These are phyloP conservation scores for Macrocystidia cucumis DNA, from an alignment of 1,284 basidiomycete species.

Conservation along the genomic window DNA sequence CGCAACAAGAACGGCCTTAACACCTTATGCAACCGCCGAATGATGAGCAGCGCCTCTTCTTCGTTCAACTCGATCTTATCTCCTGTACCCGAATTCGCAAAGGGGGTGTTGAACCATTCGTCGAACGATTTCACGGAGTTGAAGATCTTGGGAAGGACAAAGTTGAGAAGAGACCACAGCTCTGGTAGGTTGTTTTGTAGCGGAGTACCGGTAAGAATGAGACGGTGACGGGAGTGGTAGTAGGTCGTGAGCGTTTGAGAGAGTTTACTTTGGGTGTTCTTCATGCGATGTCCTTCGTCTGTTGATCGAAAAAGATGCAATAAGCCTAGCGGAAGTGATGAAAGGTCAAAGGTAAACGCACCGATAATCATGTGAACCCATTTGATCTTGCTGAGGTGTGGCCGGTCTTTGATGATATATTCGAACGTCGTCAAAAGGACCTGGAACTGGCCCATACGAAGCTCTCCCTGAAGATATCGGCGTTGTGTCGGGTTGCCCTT, in stretches of 20 bases:
- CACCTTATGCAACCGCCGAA: slow-evolving; percentile 97
- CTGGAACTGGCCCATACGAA: slow-evolving; percentile 83
- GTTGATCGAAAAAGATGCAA: slow-evolving; percentile 1
- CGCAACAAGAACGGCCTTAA: slow-evolving; percentile 95
- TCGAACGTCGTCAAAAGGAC: slow-evolving; percentile 97
- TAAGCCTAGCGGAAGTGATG: background rate
- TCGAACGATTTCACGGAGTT: slow-evolving; percentile 99
- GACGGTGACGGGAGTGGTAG: slow-evolving; percentile 90
- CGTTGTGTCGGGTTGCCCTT: slow-evolving; percentile 89
- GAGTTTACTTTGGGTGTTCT: slow-evolving; percentile 96
- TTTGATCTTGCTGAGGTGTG: slow-evolving; percentile 84
- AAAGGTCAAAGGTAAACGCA: slow-evolving; percentile 22
- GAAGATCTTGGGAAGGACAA: slow-evolving; percentile 97
- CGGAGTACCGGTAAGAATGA: slow-evolving; percentile 97
- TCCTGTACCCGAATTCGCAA: slow-evolving; percentile 92
- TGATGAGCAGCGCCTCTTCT: slow-evolving; percentile 98
- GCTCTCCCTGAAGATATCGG: slow-evolving; percentile 65
- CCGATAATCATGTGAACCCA: slow-evolving; percentile 99
- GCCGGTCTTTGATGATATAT: slow-evolving; percentile 98
- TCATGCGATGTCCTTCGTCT: slow-evolving; percentile 99
- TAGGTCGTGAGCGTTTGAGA: slow-evolving; percentile 89
- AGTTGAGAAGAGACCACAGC: slow-evolving; percentile 97
- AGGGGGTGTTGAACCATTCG: slow-evolving; percentile 99
- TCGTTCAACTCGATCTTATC: slow-evolving; percentile 99
- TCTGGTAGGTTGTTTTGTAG: slow-evolving; percentile 99